These are phyloP conservation scores for Aspergillus caelatus DNA, from an alignment of 2,329 filamentous ascomycete genomes.

Conservation along the genomic window DNA sequence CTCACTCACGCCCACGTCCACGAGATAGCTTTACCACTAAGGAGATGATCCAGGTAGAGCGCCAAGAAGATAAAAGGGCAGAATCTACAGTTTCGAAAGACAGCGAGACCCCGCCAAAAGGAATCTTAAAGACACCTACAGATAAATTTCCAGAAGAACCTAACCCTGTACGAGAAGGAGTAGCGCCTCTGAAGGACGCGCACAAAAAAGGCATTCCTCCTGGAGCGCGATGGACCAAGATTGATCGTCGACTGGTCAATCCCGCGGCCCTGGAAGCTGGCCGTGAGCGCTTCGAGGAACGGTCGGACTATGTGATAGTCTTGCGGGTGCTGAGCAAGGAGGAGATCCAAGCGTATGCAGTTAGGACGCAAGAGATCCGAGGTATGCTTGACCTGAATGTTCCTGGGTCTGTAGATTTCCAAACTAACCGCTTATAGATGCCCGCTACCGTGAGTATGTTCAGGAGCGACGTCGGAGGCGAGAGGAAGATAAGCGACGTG, in stretches of 20 bases:
- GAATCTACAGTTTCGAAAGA: conserved; percentile 49
- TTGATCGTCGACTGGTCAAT: conserved; percentile 84
- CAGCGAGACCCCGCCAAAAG: conserved; percentile 69
- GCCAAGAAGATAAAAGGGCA: conserved; percentile 29
- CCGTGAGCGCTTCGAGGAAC: conserved; percentile 89
- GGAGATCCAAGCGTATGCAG: conserved; percentile 85
- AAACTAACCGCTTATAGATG: conserved; percentile 30
- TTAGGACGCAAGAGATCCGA: conserved; percentile 78
- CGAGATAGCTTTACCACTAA: conserved; percentile 18
- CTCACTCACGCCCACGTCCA: conserved; percentile 28
- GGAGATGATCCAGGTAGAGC: conserved; percentile 22
- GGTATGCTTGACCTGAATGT: conserved; percentile 53
- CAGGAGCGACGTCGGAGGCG: conserved; percentile 43
- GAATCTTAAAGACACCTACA: conserved; percentile 83
- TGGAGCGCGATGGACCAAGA: conserved; percentile 90
- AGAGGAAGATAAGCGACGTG: conserved; percentile 46
- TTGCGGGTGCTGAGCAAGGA: conserved; percentile 83
- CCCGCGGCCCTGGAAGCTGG: conserved; percentile 81
- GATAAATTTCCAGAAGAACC: conserved; percentile 84
- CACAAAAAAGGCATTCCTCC: conserved; percentile 71
- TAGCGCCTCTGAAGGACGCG: conserved; percentile 89
- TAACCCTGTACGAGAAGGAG: conserved; percentile 82
- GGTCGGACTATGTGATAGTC: conserved; percentile 93
- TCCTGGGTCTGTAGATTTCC: neutral
- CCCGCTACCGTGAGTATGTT: conserved; percentile 40